Evolutionary conservation across 768 basidiomycete genomes (phyloP).

Genomic region (Hirschioporus abietinus): DNA sequence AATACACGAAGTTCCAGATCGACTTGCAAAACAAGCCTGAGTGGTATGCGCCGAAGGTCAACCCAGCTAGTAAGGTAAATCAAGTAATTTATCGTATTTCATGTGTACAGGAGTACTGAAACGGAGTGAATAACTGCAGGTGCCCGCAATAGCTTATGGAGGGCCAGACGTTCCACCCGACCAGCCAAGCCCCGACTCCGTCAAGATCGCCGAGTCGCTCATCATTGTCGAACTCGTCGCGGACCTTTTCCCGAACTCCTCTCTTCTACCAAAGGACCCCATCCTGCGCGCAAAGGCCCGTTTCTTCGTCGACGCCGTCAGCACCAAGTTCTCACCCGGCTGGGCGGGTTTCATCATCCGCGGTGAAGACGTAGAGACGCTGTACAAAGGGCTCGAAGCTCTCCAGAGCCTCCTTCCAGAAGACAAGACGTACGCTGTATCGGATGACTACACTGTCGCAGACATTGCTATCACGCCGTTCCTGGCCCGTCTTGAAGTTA

Average conservation of each 20-base stretch:
- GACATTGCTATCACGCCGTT: constrained; percentile 60
- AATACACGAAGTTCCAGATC: constrained; percentile 49
- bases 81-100: neutral
- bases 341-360: constrained; percentile 31
- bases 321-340: constrained; percentile 37
- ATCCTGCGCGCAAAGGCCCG: constrained; percentile 53
- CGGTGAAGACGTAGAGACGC: constrained; percentile 33
- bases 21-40: constrained; percentile 62
- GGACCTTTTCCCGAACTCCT: constrained; percentile 46
- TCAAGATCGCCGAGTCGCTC: constrained; percentile 60
- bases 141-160: constrained; percentile 57
- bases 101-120: neutral
- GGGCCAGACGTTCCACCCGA: constrained; percentile 52
- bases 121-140: constrained; percentile 23
- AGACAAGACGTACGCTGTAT: constrained; percentile 37
- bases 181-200: constrained; percentile 52
- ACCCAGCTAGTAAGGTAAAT: constrained; percentile 59
- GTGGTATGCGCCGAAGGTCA: constrained; percentile 63
- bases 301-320: constrained; percentile 56
- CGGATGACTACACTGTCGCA: constrained; percentile 51
- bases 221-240: constrained; percentile 64
- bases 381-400: constrained; percentile 39
- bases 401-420: constrained; percentile 48
- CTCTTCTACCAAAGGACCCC: constrained; percentile 49
- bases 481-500: constrained; percentile 45